phyloP scores from a whole-genome alignment of 2,329 filamentous ascomycete genomes.

The Sclerotinia borealis region DNA sequence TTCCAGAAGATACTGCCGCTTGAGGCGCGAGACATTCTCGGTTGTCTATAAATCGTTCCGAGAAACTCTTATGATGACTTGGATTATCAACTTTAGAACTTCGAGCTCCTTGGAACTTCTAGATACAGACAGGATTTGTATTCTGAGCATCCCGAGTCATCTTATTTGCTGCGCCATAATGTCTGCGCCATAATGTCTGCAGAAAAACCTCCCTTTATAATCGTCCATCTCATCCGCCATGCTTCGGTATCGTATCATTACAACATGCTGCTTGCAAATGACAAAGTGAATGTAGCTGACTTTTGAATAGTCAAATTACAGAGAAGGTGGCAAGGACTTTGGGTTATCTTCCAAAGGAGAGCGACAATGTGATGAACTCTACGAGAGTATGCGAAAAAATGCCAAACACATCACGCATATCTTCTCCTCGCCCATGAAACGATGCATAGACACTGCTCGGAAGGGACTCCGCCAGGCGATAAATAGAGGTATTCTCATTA shows the following conservation, averaged over 20 bases:
- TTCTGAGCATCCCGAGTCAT: not conserved
- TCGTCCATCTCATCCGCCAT: not conserved
- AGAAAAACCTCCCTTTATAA: not conserved
- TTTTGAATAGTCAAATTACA: not conserved
- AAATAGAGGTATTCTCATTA: not conserved
- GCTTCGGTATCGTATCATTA: not conserved
- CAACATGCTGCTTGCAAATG: no score
- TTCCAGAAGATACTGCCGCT: not conserved
- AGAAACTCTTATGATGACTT: not conserved
- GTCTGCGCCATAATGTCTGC: not conserved
- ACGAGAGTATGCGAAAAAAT: not conserved
- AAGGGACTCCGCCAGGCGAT: not conserved
- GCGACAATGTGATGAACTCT: not conserved
- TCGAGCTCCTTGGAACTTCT: not conserved
- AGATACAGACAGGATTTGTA: no score
- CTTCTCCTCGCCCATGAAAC: slow-evolving; percentile 1
- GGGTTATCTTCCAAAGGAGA: not conserved
- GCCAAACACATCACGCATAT: not conserved
- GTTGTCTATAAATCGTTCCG: not conserved
- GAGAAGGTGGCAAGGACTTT: not conserved
- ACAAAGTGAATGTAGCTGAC: not conserved
- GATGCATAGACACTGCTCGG: not conserved
- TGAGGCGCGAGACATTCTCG: not conserved
- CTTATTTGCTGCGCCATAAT: not conserved
- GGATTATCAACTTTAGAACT: not conserved